Conservation (phyloP, 2,329 filamentous ascomycete genomes). For the Berkeleyomyces rouxiae region DNA sequence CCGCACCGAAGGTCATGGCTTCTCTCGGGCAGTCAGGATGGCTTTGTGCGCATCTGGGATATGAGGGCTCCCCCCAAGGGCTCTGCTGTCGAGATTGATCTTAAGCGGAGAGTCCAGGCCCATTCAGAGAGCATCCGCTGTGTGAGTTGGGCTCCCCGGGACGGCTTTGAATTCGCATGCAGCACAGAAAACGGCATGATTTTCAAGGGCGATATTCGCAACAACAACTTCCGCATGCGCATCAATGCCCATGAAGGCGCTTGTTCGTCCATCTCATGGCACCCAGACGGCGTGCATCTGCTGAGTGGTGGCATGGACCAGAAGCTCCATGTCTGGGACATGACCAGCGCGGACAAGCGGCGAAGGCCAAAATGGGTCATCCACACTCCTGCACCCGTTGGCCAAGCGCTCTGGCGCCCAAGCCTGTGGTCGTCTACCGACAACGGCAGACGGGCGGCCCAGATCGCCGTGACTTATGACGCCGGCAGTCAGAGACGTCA, state of each 20-base stretch:
- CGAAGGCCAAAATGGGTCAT: conserved; percentile 49
- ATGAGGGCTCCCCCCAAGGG: conserved; percentile 33
- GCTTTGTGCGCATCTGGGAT: conserved; percentile 45
- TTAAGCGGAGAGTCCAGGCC: conserved; percentile 31
- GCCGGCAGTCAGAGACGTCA: conserved; percentile 36
- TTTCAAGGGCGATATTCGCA: conserved; percentile 48
- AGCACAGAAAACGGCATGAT: conserved; percentile 45
- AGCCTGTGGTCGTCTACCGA: conserved; percentile 48
- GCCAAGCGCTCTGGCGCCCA: conserved; percentile 45
- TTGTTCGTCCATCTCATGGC: conserved; percentile 46
- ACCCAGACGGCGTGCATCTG: conserved; percentile 49
- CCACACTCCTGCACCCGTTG: conserved; percentile 42
- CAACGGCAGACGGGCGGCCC: conserved; percentile 41
- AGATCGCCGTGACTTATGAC: conserved; percentile 46
- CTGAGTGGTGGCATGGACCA: conserved; percentile 46
- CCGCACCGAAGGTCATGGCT: conserved; percentile 41
- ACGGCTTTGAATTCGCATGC: conserved; percentile 46
- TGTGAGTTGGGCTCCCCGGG: conserved; percentile 47
- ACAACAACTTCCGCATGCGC: conserved; percentile 36
- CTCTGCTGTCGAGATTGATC: conserved; percentile 30
- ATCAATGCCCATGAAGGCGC: conserved; percentile 46
- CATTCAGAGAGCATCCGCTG: conserved; percentile 41
- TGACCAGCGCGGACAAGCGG: conserved; percentile 43
- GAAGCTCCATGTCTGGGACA: conserved; percentile 48
- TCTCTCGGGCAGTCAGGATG: conserved; percentile 47